phyloP scores from a whole-genome alignment of 148 eudicot species.

The Pouteria glomerata region DNA sequence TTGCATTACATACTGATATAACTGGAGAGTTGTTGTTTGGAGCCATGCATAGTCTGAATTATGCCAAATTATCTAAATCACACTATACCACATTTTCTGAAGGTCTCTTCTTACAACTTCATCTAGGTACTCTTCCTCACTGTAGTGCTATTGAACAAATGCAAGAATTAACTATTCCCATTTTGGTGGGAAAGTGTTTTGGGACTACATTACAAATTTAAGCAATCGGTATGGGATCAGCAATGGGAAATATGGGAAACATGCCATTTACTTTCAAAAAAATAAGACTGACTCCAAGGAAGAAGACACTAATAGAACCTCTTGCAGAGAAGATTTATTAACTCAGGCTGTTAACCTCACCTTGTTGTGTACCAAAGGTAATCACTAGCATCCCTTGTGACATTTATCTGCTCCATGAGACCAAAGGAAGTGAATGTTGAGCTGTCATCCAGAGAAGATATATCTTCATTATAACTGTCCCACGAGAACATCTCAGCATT shows the following conservation, averaged over 20 bases:
- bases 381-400: slow-evolving; percentile 83
- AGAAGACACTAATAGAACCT: background rate
- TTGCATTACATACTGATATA: background rate
- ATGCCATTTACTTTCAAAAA: background rate
- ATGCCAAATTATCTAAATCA: background rate
- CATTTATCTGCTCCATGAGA: slow-evolving; percentile 85
- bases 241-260: too few species aligned
- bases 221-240: background rate
- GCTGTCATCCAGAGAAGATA: slow-evolving; percentile 45
- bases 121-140: background rate
- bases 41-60: background rate
- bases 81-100: background rate
- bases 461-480: slow-evolving; percentile 83
- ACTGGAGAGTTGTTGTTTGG: background rate
- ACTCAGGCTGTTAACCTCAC: slow-evolving; percentile 30
- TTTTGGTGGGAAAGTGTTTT: too few species aligned
- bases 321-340: background rate
- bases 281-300: background rate
- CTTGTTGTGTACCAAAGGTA: slow-evolving; percentile 95
- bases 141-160: background rate
- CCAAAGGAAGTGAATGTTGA: slow-evolving; percentile 56
- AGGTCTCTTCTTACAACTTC: background rate
- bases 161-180: too few species aligned
- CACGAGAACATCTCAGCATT: slow-evolving; percentile 47
- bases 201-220: background rate